Conservation (phyloP, 2,329 filamentous ascomycete genomes). For the Alternaria infectoria region DNA sequence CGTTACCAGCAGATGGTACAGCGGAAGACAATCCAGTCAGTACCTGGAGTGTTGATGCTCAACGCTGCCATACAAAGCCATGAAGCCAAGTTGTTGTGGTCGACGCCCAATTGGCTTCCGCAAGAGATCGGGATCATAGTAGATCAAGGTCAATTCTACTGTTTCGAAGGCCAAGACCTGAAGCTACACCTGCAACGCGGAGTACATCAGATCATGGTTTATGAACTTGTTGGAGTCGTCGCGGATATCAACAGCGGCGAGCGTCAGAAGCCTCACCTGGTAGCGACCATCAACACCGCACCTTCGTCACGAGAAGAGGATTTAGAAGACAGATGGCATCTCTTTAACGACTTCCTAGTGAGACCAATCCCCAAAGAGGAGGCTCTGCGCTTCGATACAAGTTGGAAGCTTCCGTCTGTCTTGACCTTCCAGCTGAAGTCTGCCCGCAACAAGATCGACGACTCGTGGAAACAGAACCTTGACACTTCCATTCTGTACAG, state of each 20-base stretch:
- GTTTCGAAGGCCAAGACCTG: constrained; percentile 91
- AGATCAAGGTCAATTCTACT: constrained; percentile 89
- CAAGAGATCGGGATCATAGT: constrained; percentile 93
- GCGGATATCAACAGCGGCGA: constrained; percentile 87
- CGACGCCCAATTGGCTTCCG: constrained; percentile 86
- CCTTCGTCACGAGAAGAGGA: constrained; percentile 68
- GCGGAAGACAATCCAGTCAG: constrained; percentile 79
- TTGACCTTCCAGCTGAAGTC: constrained; percentile 84
- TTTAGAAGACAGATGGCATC: constrained; percentile 79
- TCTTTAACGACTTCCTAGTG: constrained; percentile 98
- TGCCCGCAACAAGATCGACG: constrained; percentile 81
- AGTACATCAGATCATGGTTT: constrained; percentile 82
- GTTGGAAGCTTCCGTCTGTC: constrained; percentile 92
- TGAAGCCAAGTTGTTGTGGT: constrained; percentile 83
- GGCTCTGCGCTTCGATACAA: constrained; percentile 84
- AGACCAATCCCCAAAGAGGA: constrained; percentile 79
- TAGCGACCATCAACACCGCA: constrained; percentile 85
- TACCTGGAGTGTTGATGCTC: constrained; percentile 86
- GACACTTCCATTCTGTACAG: constrained; percentile 86
- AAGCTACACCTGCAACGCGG: constrained; percentile 79
- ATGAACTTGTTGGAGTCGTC: constrained; percentile 88
- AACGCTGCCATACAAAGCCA: constrained; percentile 77
- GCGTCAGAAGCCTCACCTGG: constrained; percentile 86
- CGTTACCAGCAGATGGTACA: constrained; percentile 88
- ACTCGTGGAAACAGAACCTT: constrained; percentile 82